Evolutionary conservation across 192 early-diverging fungal genomes (phyloP), one percentile per base, ranked within the genome.

Genomic region (Geranomyces michiganensis): DNA sequence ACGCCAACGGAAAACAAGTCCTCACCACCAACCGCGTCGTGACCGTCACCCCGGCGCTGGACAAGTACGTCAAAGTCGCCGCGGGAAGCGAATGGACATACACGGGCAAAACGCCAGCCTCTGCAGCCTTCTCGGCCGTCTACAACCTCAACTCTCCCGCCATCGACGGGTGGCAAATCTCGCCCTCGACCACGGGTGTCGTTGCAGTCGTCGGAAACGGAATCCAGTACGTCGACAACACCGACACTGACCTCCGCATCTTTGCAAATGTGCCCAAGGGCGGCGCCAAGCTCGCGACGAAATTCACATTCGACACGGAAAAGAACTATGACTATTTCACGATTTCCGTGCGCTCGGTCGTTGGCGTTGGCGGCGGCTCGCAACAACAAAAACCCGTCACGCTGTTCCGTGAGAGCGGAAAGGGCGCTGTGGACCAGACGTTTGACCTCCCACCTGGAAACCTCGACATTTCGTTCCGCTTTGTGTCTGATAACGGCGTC

Each of bases 401-500:
- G 22, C 41, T 65, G 15, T 44, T 29, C 49, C 47, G 49, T 1
- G 13, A 17, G 3, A 31, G 62, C 49, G 68, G 68, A n/a, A 32
- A 61, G 27, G 31, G 36, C 8, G 17, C 70, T 24, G 62, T 13
- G 7, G 22, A 30, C 10, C 9, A 24, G 12, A 7, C 30, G 17
- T 48, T 19, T 19, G 43, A 14, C 1, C 3, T 59, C 56, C 22
- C 17, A 21, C 26, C 10, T 43, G 73, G 67, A 36, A 24, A 27
- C 33, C 14, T 62, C n/a, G 73, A 75, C 46, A 49, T 75, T 46
- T 29, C 22, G 27, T 53, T 75, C 44, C 26, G 12, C 26, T 75
- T 75, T 58, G 31, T 30, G 5, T 75, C 73, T 0, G 73, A 75
- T 60, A 31, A 46, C n/a, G 73, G 73, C 62, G 67, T 63, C 26